phyloP scores from a whole-genome alignment of 2,329 filamentous ascomycete species.

The Aspergillus bombycis region DNA sequence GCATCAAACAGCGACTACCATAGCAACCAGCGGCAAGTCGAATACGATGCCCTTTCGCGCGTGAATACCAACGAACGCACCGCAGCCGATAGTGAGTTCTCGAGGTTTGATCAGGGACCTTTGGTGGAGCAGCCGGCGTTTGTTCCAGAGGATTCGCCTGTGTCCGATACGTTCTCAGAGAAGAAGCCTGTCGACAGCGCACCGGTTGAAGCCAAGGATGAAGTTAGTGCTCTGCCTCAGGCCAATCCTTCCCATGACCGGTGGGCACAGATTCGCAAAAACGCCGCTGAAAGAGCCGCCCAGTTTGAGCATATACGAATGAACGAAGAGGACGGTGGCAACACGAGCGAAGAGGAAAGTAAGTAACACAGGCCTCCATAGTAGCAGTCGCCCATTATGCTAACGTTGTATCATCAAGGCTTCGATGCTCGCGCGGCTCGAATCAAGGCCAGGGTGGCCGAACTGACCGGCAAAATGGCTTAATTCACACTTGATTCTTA shows the following conservation, averaged over 20 bases:
- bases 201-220: constrained; percentile 8
- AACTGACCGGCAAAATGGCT: constrained; percentile 81
- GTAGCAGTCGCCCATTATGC: constrained; percentile 12
- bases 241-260: constrained; percentile 64
- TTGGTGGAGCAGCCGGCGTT: constrained; percentile 85
- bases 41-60: constrained; percentile 61
- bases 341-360: constrained; percentile 96
- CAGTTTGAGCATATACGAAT: constrained; percentile 68
- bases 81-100: constrained; percentile 56
- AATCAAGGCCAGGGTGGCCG: constrained; percentile 95
- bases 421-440: constrained; percentile 96
- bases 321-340: constrained; percentile 72
- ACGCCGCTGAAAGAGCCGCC: constrained; percentile 79
- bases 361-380: constrained; percentile 49
- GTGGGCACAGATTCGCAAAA: constrained; percentile 96
- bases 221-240: not conserved
- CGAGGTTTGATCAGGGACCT: constrained; percentile 84
- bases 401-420: constrained; percentile 56
- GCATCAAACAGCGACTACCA: constrained; percentile 33
- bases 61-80: constrained; percentile 57
- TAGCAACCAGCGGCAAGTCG: constrained; percentile 53
- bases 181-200: constrained; percentile 16
- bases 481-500: not conserved
- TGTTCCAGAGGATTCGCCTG: constrained; percentile 58
- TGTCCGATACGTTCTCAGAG: constrained; percentile 22